Evolutionary conservation across 1,139 yeast genomes (phyloP), one percentile per base, ranked within the genome.

Genomic region (Casaregolazyma lundiana): DNA sequence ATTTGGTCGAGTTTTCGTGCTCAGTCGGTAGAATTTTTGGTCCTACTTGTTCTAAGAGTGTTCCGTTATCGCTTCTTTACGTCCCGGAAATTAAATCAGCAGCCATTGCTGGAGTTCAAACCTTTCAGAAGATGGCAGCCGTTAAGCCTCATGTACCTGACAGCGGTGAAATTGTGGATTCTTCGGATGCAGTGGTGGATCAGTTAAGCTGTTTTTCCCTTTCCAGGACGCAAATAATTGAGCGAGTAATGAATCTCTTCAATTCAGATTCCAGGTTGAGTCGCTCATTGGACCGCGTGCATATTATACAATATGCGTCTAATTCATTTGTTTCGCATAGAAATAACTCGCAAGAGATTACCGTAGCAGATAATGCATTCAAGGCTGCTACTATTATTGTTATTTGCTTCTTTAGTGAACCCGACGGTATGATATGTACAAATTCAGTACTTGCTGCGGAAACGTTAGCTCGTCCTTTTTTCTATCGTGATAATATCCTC

Each of bases 361-460:
- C 15, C 3, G 32, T 30, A 5, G 6, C 17, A 7, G 20, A n/a
- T 15, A 32, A 38, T 21, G 32, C 41, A n/a, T 8, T 38, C 9
- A 38, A 38, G 9, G 21, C 22, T n/a, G 8, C 41, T 11, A 24
- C 22, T 38, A n/a, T 38, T 7, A 20, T 38, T 4, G 19, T 38
- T 18, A 6, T 38, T 4, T 21, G 26, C 41, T 22, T 30, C 15
- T 17, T 38, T 18, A 19, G 32, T 15, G 26, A 13, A 18, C 7
- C 30, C 3, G 32, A 38, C 18, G 16, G 11, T 17, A 17, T 13
- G 8, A 32, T 24, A 20, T 30, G 20, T 11, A 32, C 32, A 7
- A 29, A 29, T 4, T 26, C 13, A 6, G 32, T 26, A 7, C 13
- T 15, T n/a, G 32, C 11, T 26, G 32, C 32, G 15, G 15, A n/a